Conservation (phyloP, 1,284 basidiomycete genomes). For the Tilletiaria anomala region DNA sequence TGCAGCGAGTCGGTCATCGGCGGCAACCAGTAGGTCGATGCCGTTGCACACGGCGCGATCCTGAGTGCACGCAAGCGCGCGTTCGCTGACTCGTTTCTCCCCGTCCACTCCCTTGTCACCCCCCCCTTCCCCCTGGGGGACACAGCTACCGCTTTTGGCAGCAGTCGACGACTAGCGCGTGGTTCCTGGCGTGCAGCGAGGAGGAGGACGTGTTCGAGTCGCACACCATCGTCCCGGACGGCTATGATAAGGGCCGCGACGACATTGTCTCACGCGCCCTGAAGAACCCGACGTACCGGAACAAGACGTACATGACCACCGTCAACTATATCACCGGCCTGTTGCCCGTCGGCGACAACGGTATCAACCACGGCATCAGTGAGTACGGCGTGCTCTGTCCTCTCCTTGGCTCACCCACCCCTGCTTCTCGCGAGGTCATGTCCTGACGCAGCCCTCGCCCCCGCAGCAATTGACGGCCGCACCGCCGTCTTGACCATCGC, state of each 20-base stretch:
- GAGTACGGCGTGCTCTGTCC: too few species aligned
- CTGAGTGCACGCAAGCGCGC: too few species aligned
- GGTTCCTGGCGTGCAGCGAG: constrained; percentile 21
- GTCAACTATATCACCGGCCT: constrained; percentile 46
- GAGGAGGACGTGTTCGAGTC: constrained; percentile 50
- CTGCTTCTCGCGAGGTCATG: too few species aligned
- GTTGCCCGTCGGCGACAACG: constrained; percentile 46
- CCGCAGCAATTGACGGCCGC: constrained; percentile 23
- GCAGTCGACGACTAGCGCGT: constrained; percentile 1
- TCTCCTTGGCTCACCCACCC: too few species aligned
- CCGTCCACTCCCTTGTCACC: background rate
- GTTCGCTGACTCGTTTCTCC: too few species aligned
- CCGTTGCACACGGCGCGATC: too few species aligned
- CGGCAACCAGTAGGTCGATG: constrained; percentile 1
- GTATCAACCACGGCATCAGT: constrained; percentile 45
- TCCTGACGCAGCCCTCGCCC: too few species aligned
- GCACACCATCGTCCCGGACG: constrained; percentile 47
- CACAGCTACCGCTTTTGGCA: constrained; percentile 44
- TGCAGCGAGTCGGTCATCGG: constrained; percentile 17
- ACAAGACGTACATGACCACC: constrained; percentile 44
- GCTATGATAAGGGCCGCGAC: constrained; percentile 1
- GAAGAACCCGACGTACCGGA: background rate
- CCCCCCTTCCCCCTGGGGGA: constrained; percentile 45
- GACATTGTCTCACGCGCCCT: background rate
- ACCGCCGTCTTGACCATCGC: constrained; percentile 21